phyloP scores from a whole-genome alignment of 495 filamentous ascomycete genomes.

The Penicillium paradoxum region DNA sequence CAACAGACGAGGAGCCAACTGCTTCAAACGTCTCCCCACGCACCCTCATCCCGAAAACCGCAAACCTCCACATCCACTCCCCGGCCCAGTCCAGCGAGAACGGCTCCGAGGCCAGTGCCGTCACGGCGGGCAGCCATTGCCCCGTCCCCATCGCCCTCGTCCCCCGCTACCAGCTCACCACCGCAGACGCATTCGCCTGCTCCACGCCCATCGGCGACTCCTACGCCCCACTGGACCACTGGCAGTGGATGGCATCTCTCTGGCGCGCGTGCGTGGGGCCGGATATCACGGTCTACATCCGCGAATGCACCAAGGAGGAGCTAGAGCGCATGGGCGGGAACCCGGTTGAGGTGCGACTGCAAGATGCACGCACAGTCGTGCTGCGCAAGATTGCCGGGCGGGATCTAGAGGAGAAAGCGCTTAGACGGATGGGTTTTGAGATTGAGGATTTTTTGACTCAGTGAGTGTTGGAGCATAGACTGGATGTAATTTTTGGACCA shows the following conservation, averaged over 20 bases:
- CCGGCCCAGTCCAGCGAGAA: slow-evolving; percentile 27
- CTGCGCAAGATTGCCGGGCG: slow-evolving; percentile 45
- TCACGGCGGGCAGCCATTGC: slow-evolving; percentile 5
- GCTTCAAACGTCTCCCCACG: slow-evolving; percentile 28
- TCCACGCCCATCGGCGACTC: slow-evolving; percentile 68
- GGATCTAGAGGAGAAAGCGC: slow-evolving; percentile 58
- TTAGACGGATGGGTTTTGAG: slow-evolving; percentile 75
- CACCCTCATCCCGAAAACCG: slow-evolving; percentile 34
- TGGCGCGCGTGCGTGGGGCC: slow-evolving; percentile 86
- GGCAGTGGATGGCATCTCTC: slow-evolving; percentile 96
- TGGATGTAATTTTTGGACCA: not conserved
- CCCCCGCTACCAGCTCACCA: slow-evolving; percentile 70
- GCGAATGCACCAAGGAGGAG: slow-evolving; percentile 44
- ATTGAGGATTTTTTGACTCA: slow-evolving; percentile 70
- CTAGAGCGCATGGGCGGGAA: slow-evolving; percentile 36
- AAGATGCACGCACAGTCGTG: slow-evolving; percentile 52
- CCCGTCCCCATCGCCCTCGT: slow-evolving; percentile 65
- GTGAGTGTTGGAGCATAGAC: slow-evolving; percentile 4
- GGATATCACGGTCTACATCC: slow-evolving; percentile 72
- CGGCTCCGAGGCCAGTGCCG: slow-evolving; percentile 21
- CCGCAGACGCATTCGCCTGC: slow-evolving; percentile 67
- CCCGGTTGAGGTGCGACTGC: slow-evolving; percentile 48
- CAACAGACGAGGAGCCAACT: slow-evolving; percentile 17
- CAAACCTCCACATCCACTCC: slow-evolving; percentile 26
- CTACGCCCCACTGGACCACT: slow-evolving; percentile 82